Conservation (phyloP, 345 rosid genomes). For the Kernera saxatilis region DNA sequence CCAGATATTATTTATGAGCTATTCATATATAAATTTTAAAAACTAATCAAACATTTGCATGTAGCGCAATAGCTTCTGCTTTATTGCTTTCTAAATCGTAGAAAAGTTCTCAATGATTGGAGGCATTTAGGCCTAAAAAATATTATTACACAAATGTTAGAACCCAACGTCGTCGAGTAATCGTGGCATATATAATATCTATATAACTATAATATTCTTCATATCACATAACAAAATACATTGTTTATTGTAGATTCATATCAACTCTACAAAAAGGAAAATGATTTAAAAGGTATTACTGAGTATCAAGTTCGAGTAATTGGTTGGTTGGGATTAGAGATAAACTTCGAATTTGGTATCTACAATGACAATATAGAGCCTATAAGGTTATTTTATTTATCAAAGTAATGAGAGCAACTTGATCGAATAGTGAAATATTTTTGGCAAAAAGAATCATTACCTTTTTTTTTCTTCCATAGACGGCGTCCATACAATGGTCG, state of each 20-base stretch:
- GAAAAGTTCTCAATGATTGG: constrained; percentile 22
- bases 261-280: constrained; percentile 7
- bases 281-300: neutral
- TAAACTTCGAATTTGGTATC: constrained; percentile 1
- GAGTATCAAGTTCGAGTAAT: constrained; percentile 4
- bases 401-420: constrained; percentile 9
- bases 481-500: constrained; percentile 18
- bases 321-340: constrained; percentile 13
- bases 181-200: neutral
- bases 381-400: constrained; percentile 2
- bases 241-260: constrained; percentile 6
- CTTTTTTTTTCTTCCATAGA: constrained; percentile 13
- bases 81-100: neutral
- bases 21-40: neutral
- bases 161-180: neutral
- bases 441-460: constrained; percentile 23
- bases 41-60: neutral
- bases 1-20: neutral
- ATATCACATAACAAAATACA: neutral
- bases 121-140: neutral
- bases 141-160: neutral
- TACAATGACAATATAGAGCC: constrained; percentile 1
- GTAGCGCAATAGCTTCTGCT: constrained; percentile 4
- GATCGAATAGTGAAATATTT: constrained; percentile 12
- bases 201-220: neutral